Base-by-base conservation (phyloP, 192 early-diverging fungal species). In the Coemansia sp. region DNA sequence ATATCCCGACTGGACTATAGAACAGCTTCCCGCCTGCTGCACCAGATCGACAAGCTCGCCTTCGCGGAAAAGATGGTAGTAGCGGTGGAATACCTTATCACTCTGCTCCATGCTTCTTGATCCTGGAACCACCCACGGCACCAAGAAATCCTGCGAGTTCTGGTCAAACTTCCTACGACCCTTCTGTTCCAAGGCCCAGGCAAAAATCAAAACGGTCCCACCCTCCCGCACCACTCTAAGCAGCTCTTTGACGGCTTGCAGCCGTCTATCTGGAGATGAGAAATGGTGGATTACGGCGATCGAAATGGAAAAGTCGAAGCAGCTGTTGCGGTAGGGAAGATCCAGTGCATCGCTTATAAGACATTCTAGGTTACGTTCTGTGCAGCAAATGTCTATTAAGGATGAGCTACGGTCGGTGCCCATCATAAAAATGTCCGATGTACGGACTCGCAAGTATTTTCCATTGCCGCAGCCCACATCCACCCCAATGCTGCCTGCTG, bases 391-490 rank as follows among this genome's bases (percentile, higher is more conserved):
- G 23, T 82, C 80, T 3, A 92, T 87, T 40, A 95, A 69, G 16
- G 90, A 86, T 9, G 76, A 69, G 76, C 90, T 90, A 60, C 90
- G 64, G 58, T 98, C 96, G 0, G 88, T 91, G 41, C 94, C 96
- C 30, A 92, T 51, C 36, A 90, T 85, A 56, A 83, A 82, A 6
- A 94, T 64, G n/a, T 85, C 80, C 11, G 18, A 17, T 58, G 47
- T 32, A 15, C 96, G 94, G 3, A 96, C 88, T 26, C 87, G 87
- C 63, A 98, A 80, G 63, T 98, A 98, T 70, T 98, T 98, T 40
- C 96, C 96, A 74, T 98, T 98, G 10, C 96, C 96, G 60, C 96
- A 96, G 14, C 96, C 96, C 20, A 98, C 84, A 74, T 98, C 96
- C 1, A 88, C 90, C 11, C 96, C 96, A 2, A 98, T 23, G 46